Conservation (phyloP, 1,284 basidiomycete genomes). For the Afroboletus lepidellus region DNA sequence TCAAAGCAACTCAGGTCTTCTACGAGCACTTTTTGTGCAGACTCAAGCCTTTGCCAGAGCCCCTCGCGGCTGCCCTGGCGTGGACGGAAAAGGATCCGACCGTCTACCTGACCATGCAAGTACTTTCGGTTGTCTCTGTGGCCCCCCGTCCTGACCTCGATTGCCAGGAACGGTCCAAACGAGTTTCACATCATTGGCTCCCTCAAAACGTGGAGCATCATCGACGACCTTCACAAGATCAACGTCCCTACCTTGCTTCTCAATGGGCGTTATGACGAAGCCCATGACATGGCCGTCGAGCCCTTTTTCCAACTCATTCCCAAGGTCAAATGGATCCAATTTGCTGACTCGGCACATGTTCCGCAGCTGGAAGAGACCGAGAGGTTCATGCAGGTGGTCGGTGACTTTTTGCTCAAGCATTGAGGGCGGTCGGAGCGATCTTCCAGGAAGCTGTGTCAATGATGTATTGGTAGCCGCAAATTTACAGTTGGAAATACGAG, state of each 20-base stretch:
- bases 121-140: not conserved
- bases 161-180: constrained; percentile 48
- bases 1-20: constrained; percentile 43
- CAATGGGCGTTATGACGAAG: constrained; percentile 52
- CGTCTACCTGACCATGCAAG: constrained; percentile 48
- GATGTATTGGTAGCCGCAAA: constrained; percentile 1
- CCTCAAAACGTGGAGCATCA: constrained; percentile 49
- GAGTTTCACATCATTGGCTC: constrained; percentile 49
- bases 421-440: not conserved
- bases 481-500: constrained; percentile 6
- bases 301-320: constrained; percentile 47
- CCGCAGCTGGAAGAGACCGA: constrained; percentile 48
- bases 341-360: constrained; percentile 46
- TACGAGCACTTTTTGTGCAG: constrained; percentile 46
- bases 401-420: constrained; percentile 33
- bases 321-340: constrained; percentile 48
- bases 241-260: constrained; percentile 48
- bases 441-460: not conserved
- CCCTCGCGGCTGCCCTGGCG: constrained; percentile 28
- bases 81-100: constrained; percentile 44
- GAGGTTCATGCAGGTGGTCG: constrained; percentile 41
- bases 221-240: constrained; percentile 45
- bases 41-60: constrained; percentile 44
- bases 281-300: constrained; percentile 42
- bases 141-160: not conserved